Base-by-base conservation (phyloP, 768 basidiomycete species). In the Serpula lacrymans region DNA sequence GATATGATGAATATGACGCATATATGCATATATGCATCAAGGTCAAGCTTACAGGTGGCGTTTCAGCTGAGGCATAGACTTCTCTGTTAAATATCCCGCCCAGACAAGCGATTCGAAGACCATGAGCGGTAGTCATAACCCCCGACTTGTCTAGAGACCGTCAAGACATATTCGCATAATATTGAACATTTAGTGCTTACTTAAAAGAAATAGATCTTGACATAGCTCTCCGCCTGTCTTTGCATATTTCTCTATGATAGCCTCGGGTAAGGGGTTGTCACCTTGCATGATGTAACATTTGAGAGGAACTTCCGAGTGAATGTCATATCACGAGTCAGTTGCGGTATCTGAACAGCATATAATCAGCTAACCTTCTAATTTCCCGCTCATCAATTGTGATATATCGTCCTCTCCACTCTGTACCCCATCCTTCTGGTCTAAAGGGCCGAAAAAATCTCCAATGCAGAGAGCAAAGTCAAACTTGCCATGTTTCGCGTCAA, bases 251-350 rank as follows among this genome's bases (percentile, higher is more conserved):
- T 84, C 80, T 43, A 88, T 76, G 13, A 96, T 81, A 20, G 67
- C 58, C 32, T 74, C 68, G 4, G 93, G 91, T 11, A 97, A 61
- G 2, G 84, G 79, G 48, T 80, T 67, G 39, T 81, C 77, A 13
- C 94, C 94, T 58, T 92, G 83, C 78, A 92, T 93, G 43, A 96
- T 81, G 66, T 95, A 97, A 51, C 90, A 93, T 54, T 89, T 86
- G 13, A 95, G 65, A 9, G 94, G 89, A 21, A 82, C 90, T 95
- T 49, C 17, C 42, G 41, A 39, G n/a, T 33, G 13, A 23, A n/a
- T n/a, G n/a, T n/a, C n/a, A n/a, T n/a, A n/a, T 45, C 29, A 50
- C 44, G 27, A 48, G 39, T 54, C 38, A 53, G 46, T 32, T 22
- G 20, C 26, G 18, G 18, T 24, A 33, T 23, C 17, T 14, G 37